Evolutionary conservation across 129 eudicot genomes (phyloP), one percentile per base, ranked within the genome.

Genomic region (Solidago caesia): DNA sequence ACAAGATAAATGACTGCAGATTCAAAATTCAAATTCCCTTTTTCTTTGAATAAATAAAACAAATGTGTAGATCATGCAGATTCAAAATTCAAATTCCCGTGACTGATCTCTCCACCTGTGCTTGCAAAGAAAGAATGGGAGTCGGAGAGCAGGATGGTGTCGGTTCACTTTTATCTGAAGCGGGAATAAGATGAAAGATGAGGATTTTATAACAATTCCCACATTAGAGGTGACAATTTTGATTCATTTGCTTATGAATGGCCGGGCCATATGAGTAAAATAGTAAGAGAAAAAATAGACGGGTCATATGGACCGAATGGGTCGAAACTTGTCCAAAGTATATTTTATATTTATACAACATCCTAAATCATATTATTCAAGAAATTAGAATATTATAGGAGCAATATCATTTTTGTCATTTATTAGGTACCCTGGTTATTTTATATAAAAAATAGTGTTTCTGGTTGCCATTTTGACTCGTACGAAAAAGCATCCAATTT

Each of bases 81-180:
- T 8, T 67, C 42, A 21, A 21, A 33, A 76, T 71, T 63, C 82
- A 44, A 11, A 72, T 61, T 21, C 56, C 44, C 44, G 13, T 8
- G 33, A 70, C 41, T 33, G 51, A 79, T 56, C 63, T 52, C 73
- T 58, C 76, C 76, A 52, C 52, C 44, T 43, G 68, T 27, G 67
- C 8, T 39, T 25, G 26, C 71, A 29, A 41, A 75, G 79, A 14
- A 6, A 49, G 52, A 21, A 63, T n/a, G 29, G 15, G 60, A 62
- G 64, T 33, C 55, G 59, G 70, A 62, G 53, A 70, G n/a, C 16
- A 55, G 4, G 58, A 58, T 66, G 63, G 69, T 16, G 5, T 57
- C 58, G 15, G 47, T 60, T 71, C 46, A 47, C 46, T 44, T 11
- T 63, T 76, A 76, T 76, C 85, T 76, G 85, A 51, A 77, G 55